phyloP scores from a whole-genome alignment of 2,329 filamentous ascomycete species.

The Leptographium procerum region DNA sequence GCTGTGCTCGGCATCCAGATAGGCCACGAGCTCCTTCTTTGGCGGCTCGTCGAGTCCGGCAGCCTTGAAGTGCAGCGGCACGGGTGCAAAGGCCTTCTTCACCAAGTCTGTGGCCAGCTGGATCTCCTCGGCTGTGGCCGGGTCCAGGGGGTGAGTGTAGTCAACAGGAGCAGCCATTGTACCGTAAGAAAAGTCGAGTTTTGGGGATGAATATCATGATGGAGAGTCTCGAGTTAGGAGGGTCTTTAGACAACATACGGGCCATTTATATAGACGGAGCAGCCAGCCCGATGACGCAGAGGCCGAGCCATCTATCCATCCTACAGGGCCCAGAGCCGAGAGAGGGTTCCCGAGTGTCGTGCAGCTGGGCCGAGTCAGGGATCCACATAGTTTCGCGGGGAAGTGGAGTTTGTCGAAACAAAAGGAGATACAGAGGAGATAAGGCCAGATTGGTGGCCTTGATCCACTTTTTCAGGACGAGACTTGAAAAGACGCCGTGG shows the following conservation, averaged over 20 bases:
- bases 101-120: slow-evolving; percentile 36
- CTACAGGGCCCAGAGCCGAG: neutral
- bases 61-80: slow-evolving; percentile 23
- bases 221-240: too few relatives aligned
- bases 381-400: neutral
- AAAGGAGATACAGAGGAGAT: neutral
- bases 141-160: slow-evolving; percentile 42
- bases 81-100: slow-evolving; percentile 38
- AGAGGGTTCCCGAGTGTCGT: neutral
- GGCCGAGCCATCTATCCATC: neutral
- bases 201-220: too few relatives aligned
- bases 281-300: neutral
- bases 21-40: neutral
- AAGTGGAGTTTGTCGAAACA: neutral
- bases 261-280: neutral
- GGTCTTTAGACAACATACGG: too few relatives aligned
- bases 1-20: neutral
- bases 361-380: neutral
- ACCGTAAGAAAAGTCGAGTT: neutral
- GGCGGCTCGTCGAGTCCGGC: neutral
- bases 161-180: neutral
- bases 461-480: neutral
- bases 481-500: neutral
- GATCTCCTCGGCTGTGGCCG: slow-evolving; percentile 39
- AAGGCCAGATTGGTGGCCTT: neutral